Percentiles rank a stretch among this genome's conserved stretches.
phyloP scores from a whole-genome alignment of 257 asterid genomes.

The Gardenia jasminoides region DNA sequence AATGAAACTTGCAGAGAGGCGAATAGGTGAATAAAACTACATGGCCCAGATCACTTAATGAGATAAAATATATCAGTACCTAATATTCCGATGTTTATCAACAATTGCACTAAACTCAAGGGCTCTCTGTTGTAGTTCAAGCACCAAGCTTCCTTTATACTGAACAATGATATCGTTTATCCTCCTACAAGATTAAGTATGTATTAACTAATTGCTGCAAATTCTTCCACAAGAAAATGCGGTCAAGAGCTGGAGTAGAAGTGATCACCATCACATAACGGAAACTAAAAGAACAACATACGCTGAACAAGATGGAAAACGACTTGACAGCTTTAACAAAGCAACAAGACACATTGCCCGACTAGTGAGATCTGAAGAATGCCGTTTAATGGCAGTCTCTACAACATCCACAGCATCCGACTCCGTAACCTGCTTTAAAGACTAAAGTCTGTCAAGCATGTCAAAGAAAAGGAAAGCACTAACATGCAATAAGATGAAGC shows the following conservation, averaged over 20 bases:
- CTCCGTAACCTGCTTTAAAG: constrained; percentile 76
- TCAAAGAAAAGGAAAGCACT: constrained; percentile 18
- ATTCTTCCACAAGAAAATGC: neutral
- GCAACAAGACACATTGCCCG: constrained; percentile 89
- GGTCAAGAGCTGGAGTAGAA: neutral
- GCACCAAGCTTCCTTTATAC: constrained; percentile 84
- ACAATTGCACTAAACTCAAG: constrained; percentile 82
- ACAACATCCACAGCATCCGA: constrained; percentile 87
- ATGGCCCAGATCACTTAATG: neutral
- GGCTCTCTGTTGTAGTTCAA: constrained; percentile 98
- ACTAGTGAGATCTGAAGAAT: constrained; percentile 72
- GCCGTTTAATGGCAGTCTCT: constrained; percentile 60
- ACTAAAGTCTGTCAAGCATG: constrained; percentile 20
- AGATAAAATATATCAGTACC: constrained; percentile 37
- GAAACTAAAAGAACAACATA: constrained; percentile 40
- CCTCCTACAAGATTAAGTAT: constrained; percentile 45
- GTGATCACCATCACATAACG: constrained; percentile 4
- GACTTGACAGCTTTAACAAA: constrained; percentile 88
- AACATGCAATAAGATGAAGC: constrained; percentile 3
- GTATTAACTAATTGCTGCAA: neutral
- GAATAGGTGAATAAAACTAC: neutral
- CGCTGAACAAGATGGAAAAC: constrained; percentile 81
- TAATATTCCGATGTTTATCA: constrained; percentile 71
- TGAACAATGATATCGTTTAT: constrained; percentile 59
- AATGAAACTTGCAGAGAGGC: neutral